Base-by-base conservation (phyloP, 768 basidiomycete genomes). In the Amanita exitialis region DNA sequence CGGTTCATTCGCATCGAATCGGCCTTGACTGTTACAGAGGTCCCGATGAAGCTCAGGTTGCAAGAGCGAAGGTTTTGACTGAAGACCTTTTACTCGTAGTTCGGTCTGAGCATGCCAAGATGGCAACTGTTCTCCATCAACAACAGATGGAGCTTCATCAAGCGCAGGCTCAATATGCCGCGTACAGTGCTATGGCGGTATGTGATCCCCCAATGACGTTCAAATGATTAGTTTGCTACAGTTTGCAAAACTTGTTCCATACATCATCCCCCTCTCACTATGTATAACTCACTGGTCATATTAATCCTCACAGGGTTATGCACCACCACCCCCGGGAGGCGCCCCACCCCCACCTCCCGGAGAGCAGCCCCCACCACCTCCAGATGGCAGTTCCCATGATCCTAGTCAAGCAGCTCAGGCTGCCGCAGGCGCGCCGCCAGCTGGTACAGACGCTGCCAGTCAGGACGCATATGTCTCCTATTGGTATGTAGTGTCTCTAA, bases 51-150 rank as follows among this genome's bases (percentile, higher is more conserved):
- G 78, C 77, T 10, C 89, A 92, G 69, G 84, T 95, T 0, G 83
- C 83, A 18, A 81, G 88, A 39, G 94, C 93, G 3, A 90, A 90
- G 65, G 82, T 81, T 6, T 69, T 94, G 23, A 90, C 91, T 1
- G 88, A 93, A 56, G 93, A 97, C 61, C 77, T 97, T 2, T 76
- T 95, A 8, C 76, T 84, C 35, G 92, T 96, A n/a, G 90, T 98
- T 7, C 78, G 78, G 15, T 75, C 80, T 55, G 92, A 98, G 63
- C 90, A 93, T 61, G 82, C 77, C 23, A 95, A 98, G 66, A 84
- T 91, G 48, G 75, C 78, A 54, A 57, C 69, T 2, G 62, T 77
- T 10, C 64, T 86, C 4, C 72, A 75, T 46, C 86, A 87, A 47
- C 86, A 90, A 63, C 88, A 90, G 66, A 85, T 87, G 83, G 88